Evolutionary conservation across 2,329 filamentous ascomycete species (phyloP), one percentile per base, ranked within the genome.

Genomic region (Calonectria multiphialidica): DNA sequence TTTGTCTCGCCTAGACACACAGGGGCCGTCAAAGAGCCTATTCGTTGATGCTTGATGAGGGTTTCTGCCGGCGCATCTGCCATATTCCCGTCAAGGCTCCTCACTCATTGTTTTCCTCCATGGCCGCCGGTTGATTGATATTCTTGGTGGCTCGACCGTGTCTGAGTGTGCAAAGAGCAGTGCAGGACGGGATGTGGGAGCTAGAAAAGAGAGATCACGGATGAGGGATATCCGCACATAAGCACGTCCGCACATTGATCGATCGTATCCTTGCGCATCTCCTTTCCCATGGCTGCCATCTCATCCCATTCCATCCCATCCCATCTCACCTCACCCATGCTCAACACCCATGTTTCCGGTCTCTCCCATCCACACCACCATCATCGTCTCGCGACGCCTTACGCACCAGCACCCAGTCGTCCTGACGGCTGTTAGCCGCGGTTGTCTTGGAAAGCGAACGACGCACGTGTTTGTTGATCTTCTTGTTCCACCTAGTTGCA

Each of bases 221-320:
- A 59, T 62, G 53, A 62, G 57, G 57, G 23, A 59, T 59, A 53
- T 44, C 33, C 62, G 21, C 65, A 49, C 49, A 42, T 21, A 59
- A 37, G 33, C 23, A 33, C 15, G 35, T 59, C 53, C 37, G 30
- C 44, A 45, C 53, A 71, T 23, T 67, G 37, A 67, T 67, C 64
- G 69, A 71, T 67, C 64, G 16, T 23, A 71, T 55, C 69, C 68
- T 74, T 74, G 44, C 50, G 45, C 45, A 33, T 55, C 37, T 74
- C 53, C 71, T 61, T 47, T 70, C 47, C 33, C 18, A 67, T 37
- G 67, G 55, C 47, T 59, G 61, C 59, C 68, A 65, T 66, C 65
- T 73, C 62, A 55, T 57, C 53, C 42, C 42, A 55, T 53, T 28
- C 49, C 49, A 53, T 68, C 65, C 49, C 49, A 53, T 68, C 65